Conservation (phyloP, 129 eudicot species). For the sunflower (Helianthus annuus) region DNA sequence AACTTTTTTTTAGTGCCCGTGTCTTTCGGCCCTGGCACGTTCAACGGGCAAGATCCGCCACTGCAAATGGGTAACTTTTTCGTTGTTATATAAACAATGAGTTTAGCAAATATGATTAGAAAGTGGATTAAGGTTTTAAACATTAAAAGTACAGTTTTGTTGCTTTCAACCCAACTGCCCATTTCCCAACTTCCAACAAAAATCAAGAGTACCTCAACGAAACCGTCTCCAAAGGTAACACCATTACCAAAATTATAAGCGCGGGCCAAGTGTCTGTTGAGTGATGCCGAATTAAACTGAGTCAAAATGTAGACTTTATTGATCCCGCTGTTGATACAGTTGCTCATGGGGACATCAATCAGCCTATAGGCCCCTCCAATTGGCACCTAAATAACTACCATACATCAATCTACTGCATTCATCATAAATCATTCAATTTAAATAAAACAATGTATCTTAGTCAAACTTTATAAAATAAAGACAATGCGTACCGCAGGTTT, state of each 20-base stretch:
- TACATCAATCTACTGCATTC: conserved; percentile 27
- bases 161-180: neutral
- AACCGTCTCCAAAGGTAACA: conserved; percentile 81
- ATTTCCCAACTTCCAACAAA: too few relatives aligned
- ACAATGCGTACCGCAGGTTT: conserved; percentile 77
- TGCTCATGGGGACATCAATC: conserved; percentile 98
- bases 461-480: too few relatives aligned
- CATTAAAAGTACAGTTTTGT: neutral
- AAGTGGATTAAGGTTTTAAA: neutral
- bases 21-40: too few relatives aligned
- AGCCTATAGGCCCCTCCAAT: conserved; percentile 95
- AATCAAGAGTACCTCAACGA: conserved; percentile 63
- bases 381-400: conserved; percentile 62
- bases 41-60: too few relatives aligned
- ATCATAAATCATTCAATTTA: conserved; percentile 1
- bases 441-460: neutral
- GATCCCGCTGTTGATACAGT: conserved; percentile 94
- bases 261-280: conserved; percentile 83
- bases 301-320: conserved; percentile 90
- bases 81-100: neutral
- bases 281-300: conserved; percentile 93
- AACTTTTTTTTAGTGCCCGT: too few relatives aligned
- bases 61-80: neutral
- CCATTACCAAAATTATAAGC: conserved; percentile 81
- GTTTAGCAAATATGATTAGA: neutral